Percentiles rank a stretch among this genome's conserved stretches.
phyloP scores from a whole-genome alignment of 2,329 filamentous ascomycete species.

The Fusarium sp. region DNA sequence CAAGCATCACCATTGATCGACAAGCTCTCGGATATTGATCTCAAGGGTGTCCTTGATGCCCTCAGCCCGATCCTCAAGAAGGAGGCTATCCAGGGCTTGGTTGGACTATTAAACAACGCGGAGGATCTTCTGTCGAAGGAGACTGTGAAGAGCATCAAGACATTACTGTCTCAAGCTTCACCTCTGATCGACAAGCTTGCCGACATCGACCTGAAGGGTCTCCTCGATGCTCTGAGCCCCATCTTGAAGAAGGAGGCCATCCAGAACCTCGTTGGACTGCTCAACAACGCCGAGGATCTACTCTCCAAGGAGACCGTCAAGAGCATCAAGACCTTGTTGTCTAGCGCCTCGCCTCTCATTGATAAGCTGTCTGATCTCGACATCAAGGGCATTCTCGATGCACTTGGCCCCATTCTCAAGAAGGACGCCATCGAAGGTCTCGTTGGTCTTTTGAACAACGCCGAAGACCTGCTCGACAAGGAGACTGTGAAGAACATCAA shows the following conservation, averaged over 20 bases:
- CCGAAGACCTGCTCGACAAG: constrained; percentile 34
- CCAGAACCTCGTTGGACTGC: constrained; percentile 45
- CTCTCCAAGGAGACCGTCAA: constrained; percentile 27
- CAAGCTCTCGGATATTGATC: constrained; percentile 46
- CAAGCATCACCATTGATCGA: constrained; percentile 36
- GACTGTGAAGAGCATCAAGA: constrained; percentile 38
- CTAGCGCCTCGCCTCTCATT: constrained; percentile 40
- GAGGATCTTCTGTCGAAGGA: constrained; percentile 36
- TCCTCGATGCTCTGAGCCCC: constrained; percentile 48
- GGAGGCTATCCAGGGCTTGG: constrained; percentile 45
- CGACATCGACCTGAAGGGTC: constrained; percentile 48
- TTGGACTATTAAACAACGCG: constrained; percentile 40
- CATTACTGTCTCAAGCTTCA: constrained; percentile 25
- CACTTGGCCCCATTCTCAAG: constrained; percentile 40
- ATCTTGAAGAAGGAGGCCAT: constrained; percentile 47
- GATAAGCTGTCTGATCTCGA: constrained; percentile 47
- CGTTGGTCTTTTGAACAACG: constrained; percentile 42
- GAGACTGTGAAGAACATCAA: constrained; percentile 42
- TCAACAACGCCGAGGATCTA: constrained; percentile 48
- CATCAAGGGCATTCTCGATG: constrained; percentile 47
- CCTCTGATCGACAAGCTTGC: constrained; percentile 38
- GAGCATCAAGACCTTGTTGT: constrained; percentile 28
- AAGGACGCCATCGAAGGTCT: constrained; percentile 43
- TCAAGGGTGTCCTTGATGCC: constrained; percentile 46
- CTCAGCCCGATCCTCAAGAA: constrained; percentile 41